phyloP scores from a whole-genome alignment of 768 basidiomycete species.

The Tulasnella sp. region DNA sequence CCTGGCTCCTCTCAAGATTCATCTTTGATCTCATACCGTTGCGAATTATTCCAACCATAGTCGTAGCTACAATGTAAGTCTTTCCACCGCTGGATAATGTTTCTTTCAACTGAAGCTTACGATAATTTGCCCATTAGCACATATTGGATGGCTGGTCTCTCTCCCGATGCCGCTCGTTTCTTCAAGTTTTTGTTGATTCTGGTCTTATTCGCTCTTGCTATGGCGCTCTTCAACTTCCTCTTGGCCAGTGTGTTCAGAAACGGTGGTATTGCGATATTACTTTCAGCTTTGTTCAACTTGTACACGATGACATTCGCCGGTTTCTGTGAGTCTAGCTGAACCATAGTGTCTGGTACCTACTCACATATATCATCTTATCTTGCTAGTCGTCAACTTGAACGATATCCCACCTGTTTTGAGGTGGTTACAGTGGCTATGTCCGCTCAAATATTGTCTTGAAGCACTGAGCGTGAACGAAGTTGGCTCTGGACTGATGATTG shows the following conservation, averaged over 20 bases:
- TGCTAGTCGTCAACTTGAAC: constrained; percentile 54
- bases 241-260: constrained; percentile 73
- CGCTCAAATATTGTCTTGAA: constrained; percentile 70
- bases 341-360: neutral
- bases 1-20: constrained; percentile 83
- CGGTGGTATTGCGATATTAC: constrained; percentile 79
- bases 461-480: constrained; percentile 90
- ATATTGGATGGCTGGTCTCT: constrained; percentile 94
- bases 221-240: constrained; percentile 88
- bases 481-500: constrained; percentile 70
- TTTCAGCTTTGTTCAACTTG: constrained; percentile 45
- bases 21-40: constrained; percentile 84
- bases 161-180: constrained; percentile 62
- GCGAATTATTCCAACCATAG: constrained; percentile 75
- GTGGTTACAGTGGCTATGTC: constrained; percentile 87
- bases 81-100: neutral
- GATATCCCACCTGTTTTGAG: constrained; percentile 81
- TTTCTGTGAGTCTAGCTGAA: constrained; percentile 37
- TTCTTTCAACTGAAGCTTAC: neutral
- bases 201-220: constrained; percentile 67
- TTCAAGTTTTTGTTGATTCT: constrained; percentile 93
- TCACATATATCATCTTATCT: neutral
- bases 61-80: constrained; percentile 69
- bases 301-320: constrained; percentile 59
- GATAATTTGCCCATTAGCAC: constrained; percentile 32